These are phyloP conservation scores for Plasmodium vivax DNA, from an alignment of 169 alveolate genomes.

Conservation along the genomic window DNA sequence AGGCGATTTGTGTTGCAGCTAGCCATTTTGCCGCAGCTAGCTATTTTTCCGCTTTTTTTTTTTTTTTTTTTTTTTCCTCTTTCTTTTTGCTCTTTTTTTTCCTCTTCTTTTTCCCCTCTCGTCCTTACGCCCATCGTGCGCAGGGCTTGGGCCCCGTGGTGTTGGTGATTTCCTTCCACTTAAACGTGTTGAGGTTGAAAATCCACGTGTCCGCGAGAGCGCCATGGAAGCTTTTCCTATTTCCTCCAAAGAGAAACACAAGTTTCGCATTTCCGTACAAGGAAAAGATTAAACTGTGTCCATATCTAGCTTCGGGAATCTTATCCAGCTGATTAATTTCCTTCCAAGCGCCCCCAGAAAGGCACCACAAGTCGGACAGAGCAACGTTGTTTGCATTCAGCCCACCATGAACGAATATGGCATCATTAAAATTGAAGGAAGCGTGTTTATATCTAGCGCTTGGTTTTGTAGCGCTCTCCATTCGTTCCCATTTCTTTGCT, in stretches of 20 bases:
- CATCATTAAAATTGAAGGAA: constrained; percentile 38
- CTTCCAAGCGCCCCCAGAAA: constrained; percentile 42
- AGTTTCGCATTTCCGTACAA: constrained; percentile 24
- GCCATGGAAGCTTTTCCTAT: constrained; percentile 54
- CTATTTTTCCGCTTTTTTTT: not conserved
- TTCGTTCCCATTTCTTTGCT: constrained; percentile 62
- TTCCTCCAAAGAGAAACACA: constrained; percentile 69
- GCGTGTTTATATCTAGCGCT: constrained; percentile 66
- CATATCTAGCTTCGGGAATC: constrained; percentile 59
- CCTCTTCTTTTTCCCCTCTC: not conserved
- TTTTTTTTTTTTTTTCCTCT: too few species aligned
- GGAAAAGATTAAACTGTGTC: constrained; percentile 48
- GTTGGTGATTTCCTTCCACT: constrained; percentile 26
- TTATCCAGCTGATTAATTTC: not conserved
- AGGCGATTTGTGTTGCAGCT: not conserved
- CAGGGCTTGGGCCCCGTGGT: constrained; percentile 59
- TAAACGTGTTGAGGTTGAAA: constrained; percentile 33
- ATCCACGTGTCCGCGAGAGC: constrained; percentile 65
- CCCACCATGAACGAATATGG: constrained; percentile 70
- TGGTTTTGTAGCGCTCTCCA: constrained; percentile 9
- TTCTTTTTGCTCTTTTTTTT: not conserved
- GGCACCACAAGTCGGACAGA: constrained; percentile 50
- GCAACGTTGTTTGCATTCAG: not conserved
- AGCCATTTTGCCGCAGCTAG: not conserved
- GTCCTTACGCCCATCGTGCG: constrained; percentile 72